These are phyloP conservation scores for Aspergillus unguis DNA, from an alignment of 2,329 filamentous ascomycete genomes.

Conservation along the genomic window DNA sequence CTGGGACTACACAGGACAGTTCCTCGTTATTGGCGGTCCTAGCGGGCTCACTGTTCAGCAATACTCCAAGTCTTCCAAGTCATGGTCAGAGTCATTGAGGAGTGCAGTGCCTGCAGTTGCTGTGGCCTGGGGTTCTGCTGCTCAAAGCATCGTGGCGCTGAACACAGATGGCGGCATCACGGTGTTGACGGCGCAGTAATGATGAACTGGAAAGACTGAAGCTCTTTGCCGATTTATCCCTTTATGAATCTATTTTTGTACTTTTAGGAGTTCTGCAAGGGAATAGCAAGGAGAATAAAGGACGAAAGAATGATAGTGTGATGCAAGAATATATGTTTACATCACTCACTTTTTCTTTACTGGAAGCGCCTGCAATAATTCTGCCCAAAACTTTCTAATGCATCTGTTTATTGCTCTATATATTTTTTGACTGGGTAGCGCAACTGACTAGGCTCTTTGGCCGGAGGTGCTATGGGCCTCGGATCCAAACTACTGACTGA, in stretches of 20 bases:
- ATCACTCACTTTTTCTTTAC: not conserved
- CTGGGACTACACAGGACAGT: constrained; percentile 97
- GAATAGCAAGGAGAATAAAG: constrained; percentile 8
- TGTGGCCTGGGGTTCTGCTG: constrained; percentile 73
- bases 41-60: constrained; percentile 83
- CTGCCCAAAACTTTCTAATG: too few species aligned
- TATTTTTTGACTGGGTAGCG: not conserved
- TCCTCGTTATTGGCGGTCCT: constrained; percentile 75
- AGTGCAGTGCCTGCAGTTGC: constrained; percentile 70
- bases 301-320: not conserved
- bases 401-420: not conserved
- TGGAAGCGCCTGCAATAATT: too few species aligned
- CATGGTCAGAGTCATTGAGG: constrained; percentile 81
- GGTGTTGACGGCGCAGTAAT: constrained; percentile 60
- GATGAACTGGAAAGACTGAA: constrained; percentile 17
- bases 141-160: constrained; percentile 70
- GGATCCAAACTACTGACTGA: constrained; percentile 5
- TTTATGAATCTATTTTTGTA: constrained; percentile 18
- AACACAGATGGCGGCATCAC: constrained; percentile 72
- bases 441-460: not conserved
- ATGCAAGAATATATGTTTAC: not conserved
- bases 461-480: constrained; percentile 10
- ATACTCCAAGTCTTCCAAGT: constrained; percentile 81
- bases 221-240: constrained; percentile 7
- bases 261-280: constrained; percentile 20